Percentiles rank a stretch among this genome's conserved stretches.
Conservation (phyloP, 495 filamentous ascomycete species). For the Acidiella bohemica region DNA sequence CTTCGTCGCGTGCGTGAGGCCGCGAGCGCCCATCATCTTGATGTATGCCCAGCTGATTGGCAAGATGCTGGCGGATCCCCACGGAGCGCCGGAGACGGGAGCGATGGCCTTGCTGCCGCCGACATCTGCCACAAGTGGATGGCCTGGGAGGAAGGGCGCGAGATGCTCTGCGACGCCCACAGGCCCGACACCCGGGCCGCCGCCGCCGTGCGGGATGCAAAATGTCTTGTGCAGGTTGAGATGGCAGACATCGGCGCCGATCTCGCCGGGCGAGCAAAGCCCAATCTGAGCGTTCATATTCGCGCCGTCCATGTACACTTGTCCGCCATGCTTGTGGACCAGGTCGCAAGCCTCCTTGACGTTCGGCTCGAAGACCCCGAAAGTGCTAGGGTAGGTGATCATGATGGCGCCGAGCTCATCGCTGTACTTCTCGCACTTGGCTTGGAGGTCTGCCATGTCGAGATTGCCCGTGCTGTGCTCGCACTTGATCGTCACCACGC, state of each 20-base stretch:
- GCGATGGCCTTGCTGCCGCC: slow-evolving; percentile 50
- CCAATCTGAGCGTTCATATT: slow-evolving; percentile 99
- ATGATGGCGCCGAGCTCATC: slow-evolving; percentile 87
- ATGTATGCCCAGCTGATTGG: slow-evolving; percentile 98
- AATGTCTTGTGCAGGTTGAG: slow-evolving; percentile 98
- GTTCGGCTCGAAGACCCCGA: slow-evolving; percentile 86
- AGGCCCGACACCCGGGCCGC: slow-evolving; percentile 88
- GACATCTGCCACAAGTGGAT: slow-evolving; percentile 44
- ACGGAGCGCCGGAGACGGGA: slow-evolving; percentile 76
- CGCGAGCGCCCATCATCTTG: slow-evolving; percentile 86
- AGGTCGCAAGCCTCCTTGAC: slow-evolving; percentile 76
- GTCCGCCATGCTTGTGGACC: slow-evolving; percentile 79
- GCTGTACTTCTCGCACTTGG: slow-evolving; percentile 77
- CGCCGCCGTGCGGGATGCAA: slow-evolving; percentile 96
- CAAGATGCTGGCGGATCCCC: slow-evolving; percentile 85
- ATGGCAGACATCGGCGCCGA: slow-evolving; percentile 96
- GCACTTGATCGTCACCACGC: slow-evolving; percentile 88
- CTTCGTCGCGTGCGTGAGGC: slow-evolving; percentile 88
- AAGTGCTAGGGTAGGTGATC: slow-evolving; percentile 97
- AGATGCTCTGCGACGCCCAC: slow-evolving; percentile 86
- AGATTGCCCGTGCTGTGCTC: slow-evolving; percentile 79
- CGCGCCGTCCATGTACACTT: slow-evolving; percentile 98
- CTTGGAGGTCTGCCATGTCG: slow-evolving; percentile 71
- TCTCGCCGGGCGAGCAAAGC: slow-evolving; percentile 90
- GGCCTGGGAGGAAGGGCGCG: slow-evolving; percentile 63